Conservation (phyloP, 192 early-diverging fungal species). For the Rhizophlyctis rosea region DNA sequence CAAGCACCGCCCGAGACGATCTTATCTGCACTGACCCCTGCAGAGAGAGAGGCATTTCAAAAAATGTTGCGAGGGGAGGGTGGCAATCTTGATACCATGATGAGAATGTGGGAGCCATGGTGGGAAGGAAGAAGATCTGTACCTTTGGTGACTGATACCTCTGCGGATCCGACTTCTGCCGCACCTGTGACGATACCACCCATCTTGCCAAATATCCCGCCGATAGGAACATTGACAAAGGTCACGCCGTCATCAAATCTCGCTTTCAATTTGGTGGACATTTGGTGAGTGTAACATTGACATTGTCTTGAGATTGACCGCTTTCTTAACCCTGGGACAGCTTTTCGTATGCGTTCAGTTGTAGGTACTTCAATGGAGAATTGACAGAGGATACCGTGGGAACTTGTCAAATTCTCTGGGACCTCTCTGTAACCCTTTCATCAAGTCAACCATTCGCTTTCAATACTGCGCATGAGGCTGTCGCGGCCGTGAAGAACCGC, state of each 20-base stretch:
- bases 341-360: conserved; percentile 21
- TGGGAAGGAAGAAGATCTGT: conserved; percentile 1
- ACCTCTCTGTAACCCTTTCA: conserved; percentile 13
- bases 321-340: no score
- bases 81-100: neutral
- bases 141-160: neutral
- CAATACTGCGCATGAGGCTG: conserved; percentile 9
- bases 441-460: conserved; percentile 22
- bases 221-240: neutral
- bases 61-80: conserved; percentile 27
- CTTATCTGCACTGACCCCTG: conserved; percentile 42
- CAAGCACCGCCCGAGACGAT: conserved; percentile 42
- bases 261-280: conserved; percentile 22
- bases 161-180: neutral
- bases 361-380: conserved; percentile 27
- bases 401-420: conserved; percentile 17
- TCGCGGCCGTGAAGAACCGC: conserved; percentile 5
- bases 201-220: conserved; percentile 6
- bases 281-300: conserved; percentile 14
- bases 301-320: neutral
- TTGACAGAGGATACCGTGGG: conserved; percentile 22
- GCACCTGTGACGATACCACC: conserved; percentile 7
- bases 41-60: conserved; percentile 51
- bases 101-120: conserved; percentile 24
- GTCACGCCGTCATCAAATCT: conserved; percentile 5